Percentiles rank a stretch among this genome's conserved stretches.
Conservation (phyloP, 257 asterid species). For the Ballota nigra region DNA sequence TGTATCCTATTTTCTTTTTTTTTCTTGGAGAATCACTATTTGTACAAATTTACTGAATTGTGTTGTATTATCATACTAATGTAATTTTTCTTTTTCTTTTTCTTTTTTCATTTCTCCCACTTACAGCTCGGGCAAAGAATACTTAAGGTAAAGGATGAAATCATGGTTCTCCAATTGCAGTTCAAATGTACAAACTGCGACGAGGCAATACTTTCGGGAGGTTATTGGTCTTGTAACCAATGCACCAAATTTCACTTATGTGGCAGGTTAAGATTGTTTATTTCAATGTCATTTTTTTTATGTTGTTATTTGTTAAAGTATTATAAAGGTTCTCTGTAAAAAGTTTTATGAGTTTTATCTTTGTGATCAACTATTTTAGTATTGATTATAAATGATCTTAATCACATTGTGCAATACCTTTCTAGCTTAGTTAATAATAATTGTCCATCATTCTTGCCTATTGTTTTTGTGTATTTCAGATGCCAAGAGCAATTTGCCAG, state of each 20-base stretch:
- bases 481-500: constrained; percentile 18
- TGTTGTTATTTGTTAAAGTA: not conserved
- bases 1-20: not conserved
- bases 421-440: not conserved
- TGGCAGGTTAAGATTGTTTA: constrained; percentile 41
- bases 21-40: not conserved
- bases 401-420: not conserved
- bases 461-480: too few species aligned
- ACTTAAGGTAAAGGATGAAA: constrained; percentile 53
- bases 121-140: constrained; percentile 53
- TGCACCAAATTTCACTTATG: constrained; percentile 60
- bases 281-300: constrained; percentile 1
- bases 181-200: constrained; percentile 55
- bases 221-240: constrained; percentile 52
- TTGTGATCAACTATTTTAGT: too few species aligned
- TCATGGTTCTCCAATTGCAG: constrained; percentile 56
- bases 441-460: not conserved
- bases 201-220: constrained; percentile 49
- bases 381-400: not conserved
- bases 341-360: too few species aligned
- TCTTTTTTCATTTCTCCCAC: constrained; percentile 12
- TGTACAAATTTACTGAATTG: not conserved
- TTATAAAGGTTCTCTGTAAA: too few species aligned
- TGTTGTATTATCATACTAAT: not conserved
- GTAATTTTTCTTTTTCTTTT: constrained; percentile 7